phyloP scores from a whole-genome alignment of 345 rosid species.

The Citrus unshiu region DNA sequence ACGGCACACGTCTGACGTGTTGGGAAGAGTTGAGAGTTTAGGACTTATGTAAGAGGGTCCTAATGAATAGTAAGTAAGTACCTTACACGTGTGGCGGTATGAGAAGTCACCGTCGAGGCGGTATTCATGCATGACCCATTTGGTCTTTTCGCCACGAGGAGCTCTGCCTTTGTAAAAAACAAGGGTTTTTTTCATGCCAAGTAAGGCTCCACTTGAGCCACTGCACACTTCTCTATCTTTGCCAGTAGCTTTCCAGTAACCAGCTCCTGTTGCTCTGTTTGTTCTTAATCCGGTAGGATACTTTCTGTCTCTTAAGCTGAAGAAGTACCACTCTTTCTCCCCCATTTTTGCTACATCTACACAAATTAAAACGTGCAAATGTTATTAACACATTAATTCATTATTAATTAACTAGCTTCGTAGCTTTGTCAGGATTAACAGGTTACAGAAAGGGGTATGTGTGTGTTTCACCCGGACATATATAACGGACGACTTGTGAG shows the following conservation, averaged over 20 bases:
- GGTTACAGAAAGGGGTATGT: no score
- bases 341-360: conserved; percentile 81
- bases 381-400: neutral
- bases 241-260: conserved; percentile 95
- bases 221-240: conserved; percentile 72
- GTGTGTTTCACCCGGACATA: no score
- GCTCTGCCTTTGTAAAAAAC: conserved; percentile 90
- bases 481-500: no score
- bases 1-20: conserved; percentile 17
- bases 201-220: conserved; percentile 46
- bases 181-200: conserved; percentile 88
- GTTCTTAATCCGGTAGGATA: conserved; percentile 90
- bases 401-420: no score
- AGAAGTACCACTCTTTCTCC: conserved; percentile 91
- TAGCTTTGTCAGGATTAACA: no score
- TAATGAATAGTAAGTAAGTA: conserved; percentile 10
- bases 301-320: conserved; percentile 83
- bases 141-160: conserved; percentile 86
- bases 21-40: neutral
- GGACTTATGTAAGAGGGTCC: neutral
- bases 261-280: conserved; percentile 83
- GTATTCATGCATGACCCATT: conserved; percentile 98
- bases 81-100: conserved; percentile 81
- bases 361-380: neutral
- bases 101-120: conserved; percentile 78